Evolutionary conservation across 306 rosid genomes (phyloP).

Genomic region (Potentilla sterilis): DNA sequence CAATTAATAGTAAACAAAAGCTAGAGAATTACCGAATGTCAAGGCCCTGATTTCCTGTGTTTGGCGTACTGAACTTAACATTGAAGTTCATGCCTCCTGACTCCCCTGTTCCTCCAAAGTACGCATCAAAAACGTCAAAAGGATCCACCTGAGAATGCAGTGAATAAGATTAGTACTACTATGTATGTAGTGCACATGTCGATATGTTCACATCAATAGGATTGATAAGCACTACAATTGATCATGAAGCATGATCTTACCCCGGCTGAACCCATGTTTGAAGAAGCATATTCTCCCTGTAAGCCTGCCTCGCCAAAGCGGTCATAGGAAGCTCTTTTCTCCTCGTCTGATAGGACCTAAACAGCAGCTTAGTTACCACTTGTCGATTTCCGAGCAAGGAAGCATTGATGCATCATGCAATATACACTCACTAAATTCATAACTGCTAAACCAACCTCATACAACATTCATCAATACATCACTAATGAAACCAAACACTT

Average conservation of each 20-base stretch:
- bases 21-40: conserved; percentile 59
- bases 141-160: conserved; percentile 68
- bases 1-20: conserved; percentile 15
- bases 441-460: conserved; percentile 5
- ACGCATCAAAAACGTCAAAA: conserved; percentile 63
- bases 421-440: conserved; percentile 10
- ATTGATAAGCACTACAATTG: conserved; percentile 16
- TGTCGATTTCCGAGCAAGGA: conserved; percentile 14
- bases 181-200: background rate
- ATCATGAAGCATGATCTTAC: conserved; percentile 46
- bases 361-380: conserved; percentile 57
- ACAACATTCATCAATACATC: conserved; percentile 16
- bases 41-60: conserved; percentile 38
- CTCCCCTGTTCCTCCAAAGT: conserved; percentile 68
- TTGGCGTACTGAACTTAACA: conserved; percentile 38
- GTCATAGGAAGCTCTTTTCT: conserved; percentile 90
- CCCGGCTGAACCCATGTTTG: conserved; percentile 53
- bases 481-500: background rate
- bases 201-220: conserved; percentile 8
- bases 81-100: conserved; percentile 59
- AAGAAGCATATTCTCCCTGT: conserved; percentile 61
- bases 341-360: conserved; percentile 97
- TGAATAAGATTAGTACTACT: conserved; percentile 1
- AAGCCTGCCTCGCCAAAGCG: conserved; percentile 92
- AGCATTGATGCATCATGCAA: conserved; percentile 23